A percentile compares a stretch with the other conserved stretches of the same genome.
phyloP scores from a whole-genome alignment of 139 green algal genomes.

The Penium margaritaceum region DNA sequence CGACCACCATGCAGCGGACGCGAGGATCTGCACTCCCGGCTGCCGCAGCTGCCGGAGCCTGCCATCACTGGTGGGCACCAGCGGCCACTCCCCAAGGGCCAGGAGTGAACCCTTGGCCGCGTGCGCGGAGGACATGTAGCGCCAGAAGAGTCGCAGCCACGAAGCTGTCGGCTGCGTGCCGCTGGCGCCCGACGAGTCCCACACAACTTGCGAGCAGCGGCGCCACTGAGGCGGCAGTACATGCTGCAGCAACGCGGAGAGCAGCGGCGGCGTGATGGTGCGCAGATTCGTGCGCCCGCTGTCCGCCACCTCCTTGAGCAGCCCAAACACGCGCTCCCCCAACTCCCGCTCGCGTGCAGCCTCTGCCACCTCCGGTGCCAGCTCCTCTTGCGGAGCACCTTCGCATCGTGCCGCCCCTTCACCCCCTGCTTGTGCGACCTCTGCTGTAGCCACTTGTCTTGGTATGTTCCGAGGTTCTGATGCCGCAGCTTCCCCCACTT shows the following conservation, averaged over 20 bases:
- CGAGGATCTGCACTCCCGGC: neutral
- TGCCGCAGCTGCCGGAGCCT: slow-evolving; percentile 42
- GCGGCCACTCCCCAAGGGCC: slow-evolving; percentile 47
- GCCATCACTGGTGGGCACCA: slow-evolving; percentile 54
- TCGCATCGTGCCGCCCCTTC: no score
- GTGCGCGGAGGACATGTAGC: slow-evolving; percentile 27
- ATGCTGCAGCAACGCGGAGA: slow-evolving; percentile 47
- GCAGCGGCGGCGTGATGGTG: slow-evolving; percentile 22
- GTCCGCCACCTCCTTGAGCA: neutral
- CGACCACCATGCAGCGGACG: slow-evolving; percentile 54
- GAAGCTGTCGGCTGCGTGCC: slow-evolving; percentile 30
- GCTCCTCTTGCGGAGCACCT: no score
- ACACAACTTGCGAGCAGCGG: slow-evolving; percentile 29
- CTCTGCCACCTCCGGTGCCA: no score
- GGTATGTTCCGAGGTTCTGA: no score
- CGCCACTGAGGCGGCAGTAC: slow-evolving; percentile 54
- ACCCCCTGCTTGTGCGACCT: no score
- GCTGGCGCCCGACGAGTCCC: no score
- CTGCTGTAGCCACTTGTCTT: no score
- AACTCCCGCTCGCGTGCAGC: no score
- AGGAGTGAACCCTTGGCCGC: no score
- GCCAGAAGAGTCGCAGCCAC: slow-evolving; percentile 42
- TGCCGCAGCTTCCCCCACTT: no score
- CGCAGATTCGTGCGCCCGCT: slow-evolving; percentile 28
- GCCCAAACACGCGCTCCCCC: no score